These are phyloP conservation scores for bread wheat (Triticum aestivum) DNA, from an alignment of 176 grass and related monocot species.

Conservation along the genomic window DNA sequence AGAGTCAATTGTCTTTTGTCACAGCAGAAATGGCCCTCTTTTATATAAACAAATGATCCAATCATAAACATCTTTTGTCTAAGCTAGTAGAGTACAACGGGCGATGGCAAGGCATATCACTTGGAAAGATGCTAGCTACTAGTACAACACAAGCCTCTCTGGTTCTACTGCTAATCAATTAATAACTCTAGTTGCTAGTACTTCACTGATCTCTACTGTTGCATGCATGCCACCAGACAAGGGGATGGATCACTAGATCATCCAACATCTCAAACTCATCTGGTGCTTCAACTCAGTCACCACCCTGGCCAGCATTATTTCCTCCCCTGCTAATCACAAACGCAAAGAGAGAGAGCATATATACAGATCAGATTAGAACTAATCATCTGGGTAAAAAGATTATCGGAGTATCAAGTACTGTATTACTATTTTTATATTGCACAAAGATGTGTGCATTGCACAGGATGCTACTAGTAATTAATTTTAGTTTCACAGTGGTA, in stretches of 20 bases:
- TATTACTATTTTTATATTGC: neutral
- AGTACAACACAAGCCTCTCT: constrained; percentile 8
- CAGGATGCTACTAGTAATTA: neutral
- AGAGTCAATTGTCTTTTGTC: constrained; percentile 7
- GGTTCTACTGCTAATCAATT: constrained; percentile 22
- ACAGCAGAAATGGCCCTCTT: constrained; percentile 6
- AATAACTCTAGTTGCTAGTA: constrained; percentile 21
- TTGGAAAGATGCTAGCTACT: constrained; percentile 6
- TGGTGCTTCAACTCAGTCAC: constrained; percentile 25
- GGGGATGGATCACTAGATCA: constrained; percentile 63
- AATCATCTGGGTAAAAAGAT: neutral
- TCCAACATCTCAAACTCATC: constrained; percentile 79
- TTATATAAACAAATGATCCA: constrained; percentile 43
- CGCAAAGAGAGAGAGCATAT: neutral
- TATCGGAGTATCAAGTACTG: neutral
- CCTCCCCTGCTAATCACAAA: constrained; percentile 9
- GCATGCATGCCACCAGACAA: constrained; percentile 43
- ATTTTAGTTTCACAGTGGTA: neutral
- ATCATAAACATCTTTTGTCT: neutral
- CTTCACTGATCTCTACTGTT: neutral
- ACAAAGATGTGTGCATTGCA: neutral
- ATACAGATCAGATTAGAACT: neutral
- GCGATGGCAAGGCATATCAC: constrained; percentile 18
- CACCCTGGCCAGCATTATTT: constrained; percentile 30
- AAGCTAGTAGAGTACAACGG: constrained; percentile 36